Evolutionary conservation across 2,329 filamentous ascomycete species (phyloP), one percentile per base, ranked within the genome.

Genomic region (Coniochaeta pulveracea): DNA sequence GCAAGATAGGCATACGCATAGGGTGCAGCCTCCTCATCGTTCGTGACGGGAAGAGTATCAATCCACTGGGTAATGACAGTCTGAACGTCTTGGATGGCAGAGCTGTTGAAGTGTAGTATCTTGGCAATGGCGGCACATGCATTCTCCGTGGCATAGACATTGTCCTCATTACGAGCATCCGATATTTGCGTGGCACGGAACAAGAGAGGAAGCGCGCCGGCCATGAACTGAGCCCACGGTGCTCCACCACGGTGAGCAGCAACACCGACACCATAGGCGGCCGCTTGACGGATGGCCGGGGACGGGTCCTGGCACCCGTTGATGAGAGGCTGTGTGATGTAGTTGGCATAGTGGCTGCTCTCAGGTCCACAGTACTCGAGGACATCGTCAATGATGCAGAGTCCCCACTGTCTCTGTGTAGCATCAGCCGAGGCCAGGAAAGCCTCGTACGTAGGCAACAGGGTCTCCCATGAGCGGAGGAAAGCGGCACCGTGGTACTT

Each of bases 301-400:
- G 88, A 85, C 18, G 77, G 61, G 48, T 96, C 89, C 47, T 75
- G 76, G 64, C 94, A 85, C 27, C 91, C 91, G 39, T 83, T 76
- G 28, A 93, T 69, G 24, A 98, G 72, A 9, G 91, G 88, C 47
- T 86, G 77, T 37, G 88, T 77, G 47, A 98, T 94, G 50, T 88
- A 79, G 45, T 79, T 74, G 49, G 80, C 79, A 54, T 93, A 98
- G 43, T 80, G 76, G 65, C 81, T 89, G 47, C 85, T 93, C 46
- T 93, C 79, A 0, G 80, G 72, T 1, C 89, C 88, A 53, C 88
- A 96, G 64, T 96, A 98, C 56, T 98, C 91, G 22, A 98, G 72
- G 22, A 98, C 89, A 54, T 98, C 91, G 50, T 98, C 91, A 68
- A 95, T 85, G 46, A 98, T 95, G 64, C 91, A 98, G 34, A 98